Base-by-base conservation (phyloP, 768 basidiomycete species). In the Stropharia rugosoannulata region DNA sequence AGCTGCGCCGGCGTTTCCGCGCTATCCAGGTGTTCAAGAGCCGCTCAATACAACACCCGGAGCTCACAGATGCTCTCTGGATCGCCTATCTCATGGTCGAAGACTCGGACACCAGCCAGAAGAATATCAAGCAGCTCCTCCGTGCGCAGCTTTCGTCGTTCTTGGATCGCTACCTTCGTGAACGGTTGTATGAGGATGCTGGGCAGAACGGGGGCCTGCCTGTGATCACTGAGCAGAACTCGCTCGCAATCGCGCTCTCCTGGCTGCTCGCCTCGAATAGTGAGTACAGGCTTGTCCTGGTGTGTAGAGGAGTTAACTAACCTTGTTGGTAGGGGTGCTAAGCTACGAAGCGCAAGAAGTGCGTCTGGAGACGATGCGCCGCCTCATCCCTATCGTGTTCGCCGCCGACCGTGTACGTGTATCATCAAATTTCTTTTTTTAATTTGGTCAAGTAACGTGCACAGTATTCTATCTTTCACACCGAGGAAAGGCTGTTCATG, bases 11-110 rank as follows among this genome's bases (percentile, higher is more conserved):
- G 22, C 76, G 84, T 1, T 76, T 74, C 54, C 55, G 51, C 1
- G 76, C 77, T 0, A 71, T 84, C n/a, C 72, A 77, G 12, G 64
- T 76, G 49, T 73, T 85, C 65, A 75, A 74, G 18, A 60, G 58
- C n/a, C 68, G 69, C 6, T 63, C 67, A 2, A 53, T 78, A 27
- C 66, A 75, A 59, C 62, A 74, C 55, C 67, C 73, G 27, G 52
- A 59, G 13, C 64, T 82, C 8, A 70, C 68, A 0, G 75, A 80
- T 54, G 77, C 76, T 10, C 65, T 87, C 29, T 80, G 80, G 71
- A 75, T 75, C 0, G 75, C 81, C 49, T 84, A 80, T 62, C 64
- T 80, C 36, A 84, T 87, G 81, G 68, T 84, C 40, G 75, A 84
- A 32, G 83, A 86, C 58, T 77, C 82, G 25, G 79, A 76, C 51